Base-by-base conservation (phyloP, 345 rosid species). In the Acer campestre region DNA sequence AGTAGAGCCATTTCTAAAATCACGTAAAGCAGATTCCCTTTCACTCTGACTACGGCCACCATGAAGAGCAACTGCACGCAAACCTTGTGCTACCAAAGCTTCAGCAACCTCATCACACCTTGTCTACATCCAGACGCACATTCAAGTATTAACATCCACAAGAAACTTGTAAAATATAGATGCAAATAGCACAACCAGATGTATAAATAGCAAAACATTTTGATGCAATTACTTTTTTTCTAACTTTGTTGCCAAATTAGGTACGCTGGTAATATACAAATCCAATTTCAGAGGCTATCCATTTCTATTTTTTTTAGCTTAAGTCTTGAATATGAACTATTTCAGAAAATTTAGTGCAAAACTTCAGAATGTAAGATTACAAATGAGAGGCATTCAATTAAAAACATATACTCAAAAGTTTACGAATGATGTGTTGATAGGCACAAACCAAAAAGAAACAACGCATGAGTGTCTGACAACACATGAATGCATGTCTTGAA, bases 31-130 rank as follows among this genome's bases (percentile, higher is more conserved):
- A 81, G 85, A 77, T 66, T 84, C 87, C 70, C 87, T 76, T 68
- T 84, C 87, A 79, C 74, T 77, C 80, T 84, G 87, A 74, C 83
- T 81, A 58, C 85, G 83, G 44, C 85, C 87, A 58, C 87, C 87
- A 71, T 84, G 87, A 61, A 84, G 81, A 73, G 85, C 83, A 70
- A 74, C 81, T n/a, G 85, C 87, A 44, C 23, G 75, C 68, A 84
- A 84, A 51, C 81, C 85, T 79, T 84, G 81, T n/a, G 83, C 87
- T 27, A 84, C 87, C 78, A 84, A 63, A 76, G 81, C 80, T 84
- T 81, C 84, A 59, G 84, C 70, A 16, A 84, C 84, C 71, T 84
- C 82, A 62, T 82, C 80, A 65, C 87, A 84, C 77, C 81, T 77
- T 77, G 77, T 77, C 87, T 84, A 17, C 68, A 61, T 46, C 49